Base-by-base conservation (phyloP, 106 monocot species). In the Posidonia australis region DNA sequence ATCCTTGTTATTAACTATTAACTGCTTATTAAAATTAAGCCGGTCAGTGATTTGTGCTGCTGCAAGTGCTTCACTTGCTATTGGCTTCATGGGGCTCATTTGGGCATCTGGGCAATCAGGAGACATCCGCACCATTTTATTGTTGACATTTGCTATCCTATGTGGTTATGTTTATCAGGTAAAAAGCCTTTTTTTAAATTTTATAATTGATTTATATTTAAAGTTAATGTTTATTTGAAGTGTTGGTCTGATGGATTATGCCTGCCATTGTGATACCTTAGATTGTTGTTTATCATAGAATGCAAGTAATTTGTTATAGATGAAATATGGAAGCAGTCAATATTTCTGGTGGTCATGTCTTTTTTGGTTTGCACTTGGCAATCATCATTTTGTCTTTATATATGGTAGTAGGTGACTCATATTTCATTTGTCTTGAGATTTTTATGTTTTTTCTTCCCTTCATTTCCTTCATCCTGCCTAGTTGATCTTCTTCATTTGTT, bases 81-180 rank as follows among this genome's bases (percentile, higher is more conserved):
- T 96, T 46, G 96, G 96, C 20, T 79, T 90, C 70, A 49, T 69
- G 27, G 90, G 87, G 9, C 75, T 96, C 23, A 65, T 87, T 17
- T 84, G 79, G 84, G 82, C 84, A 51, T 87, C 54, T 57, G 41
- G 51, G 57, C 66, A 87, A 71, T 82, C 87, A 30, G 66, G 87
- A 63, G 96, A 96, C 21, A 63, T 83, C 24, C 79, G 90, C n/a
- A 83, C 82, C 72, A 76, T 90, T 67, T 79, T 96, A 66, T 65
- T 90, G 36, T 70, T 85, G 57, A 74, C 69, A 30, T 83, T 26
- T 61, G 87, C 96, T 45, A 85, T 96, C 56, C 23, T 90, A 0
- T 96, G 96, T 74, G 96, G 96, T 29, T 90, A 96, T 71, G 46
- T 90, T 72, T 96, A 96, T 81, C 96, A 96, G 96, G 96, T 96